Conservation (phyloP, 352 stramenopile species). For the Phytophthora ramorum region DNA sequence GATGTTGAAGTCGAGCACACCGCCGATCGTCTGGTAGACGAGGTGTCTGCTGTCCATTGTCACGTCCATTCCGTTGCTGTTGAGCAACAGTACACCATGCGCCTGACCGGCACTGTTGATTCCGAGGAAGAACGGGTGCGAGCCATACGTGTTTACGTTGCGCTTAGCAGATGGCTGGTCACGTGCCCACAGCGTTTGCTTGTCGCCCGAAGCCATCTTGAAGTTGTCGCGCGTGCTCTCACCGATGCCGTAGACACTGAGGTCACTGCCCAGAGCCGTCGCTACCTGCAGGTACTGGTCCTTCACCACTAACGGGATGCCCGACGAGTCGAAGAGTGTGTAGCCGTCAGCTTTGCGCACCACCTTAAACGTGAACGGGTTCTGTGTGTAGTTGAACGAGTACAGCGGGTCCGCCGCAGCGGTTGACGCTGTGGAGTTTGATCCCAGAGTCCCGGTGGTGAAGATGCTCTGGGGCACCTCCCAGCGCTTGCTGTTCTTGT, state of each 20-base stretch:
- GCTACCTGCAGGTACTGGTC: slow-evolving; percentile 53
- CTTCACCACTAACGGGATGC: slow-evolving; percentile 44
- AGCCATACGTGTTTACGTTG: slow-evolving; percentile 66
- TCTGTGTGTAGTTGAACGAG: slow-evolving; percentile 47
- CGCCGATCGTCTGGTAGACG: slow-evolving; percentile 63
- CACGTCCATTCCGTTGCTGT: slow-evolving; percentile 77
- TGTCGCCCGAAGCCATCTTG: slow-evolving; percentile 47
- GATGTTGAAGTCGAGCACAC: slow-evolving; percentile 70
- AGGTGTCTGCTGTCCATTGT: slow-evolving; percentile 46
- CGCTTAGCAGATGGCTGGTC: slow-evolving; percentile 38
- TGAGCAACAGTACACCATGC: slow-evolving; percentile 63
- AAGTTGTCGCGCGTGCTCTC: slow-evolving; percentile 50
- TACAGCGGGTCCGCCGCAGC: slow-evolving; percentile 23
- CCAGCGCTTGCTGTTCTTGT: slow-evolving; percentile 60
- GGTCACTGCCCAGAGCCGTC: slow-evolving; percentile 28
- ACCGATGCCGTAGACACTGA: slow-evolving; percentile 49
- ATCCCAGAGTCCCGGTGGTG: slow-evolving; percentile 34
- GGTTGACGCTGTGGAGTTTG: slow-evolving; percentile 4
- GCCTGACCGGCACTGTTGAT: slow-evolving; percentile 48
- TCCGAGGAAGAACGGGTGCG: slow-evolving; percentile 65
- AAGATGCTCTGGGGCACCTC: slow-evolving; percentile 51
- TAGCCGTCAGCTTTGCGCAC: slow-evolving; percentile 46
- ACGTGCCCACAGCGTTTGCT: slow-evolving; percentile 57
- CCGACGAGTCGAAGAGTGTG: slow-evolving; percentile 51
- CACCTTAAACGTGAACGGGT: slow-evolving; percentile 51